Percentiles rank a stretch among this genome's conserved stretches.
phyloP scores from a whole-genome alignment of 2,329 filamentous ascomycete genomes.

The Nigrospora osmanthi region DNA sequence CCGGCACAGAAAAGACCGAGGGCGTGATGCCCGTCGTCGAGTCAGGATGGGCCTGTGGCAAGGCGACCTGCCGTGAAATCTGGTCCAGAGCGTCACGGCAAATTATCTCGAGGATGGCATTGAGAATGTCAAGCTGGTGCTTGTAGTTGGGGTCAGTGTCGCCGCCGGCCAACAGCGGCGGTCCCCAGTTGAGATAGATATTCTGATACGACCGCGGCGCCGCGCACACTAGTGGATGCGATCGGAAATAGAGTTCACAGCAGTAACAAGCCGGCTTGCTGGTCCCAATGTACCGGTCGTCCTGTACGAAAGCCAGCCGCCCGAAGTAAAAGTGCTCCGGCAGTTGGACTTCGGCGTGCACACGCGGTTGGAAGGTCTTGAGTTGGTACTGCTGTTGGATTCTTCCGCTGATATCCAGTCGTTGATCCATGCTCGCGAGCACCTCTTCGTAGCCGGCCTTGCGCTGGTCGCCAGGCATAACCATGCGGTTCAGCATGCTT shows the following conservation, averaged over 20 bases:
- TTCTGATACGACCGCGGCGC: conserved; percentile 29
- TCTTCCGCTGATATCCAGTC: conserved; percentile 10
- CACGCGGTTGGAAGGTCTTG: conserved; percentile 14
- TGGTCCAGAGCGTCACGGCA: conserved; percentile 14
- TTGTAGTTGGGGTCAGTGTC: conserved; percentile 1
- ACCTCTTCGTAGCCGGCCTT: conserved; percentile 5
- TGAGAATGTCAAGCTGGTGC: conserved; percentile 13
- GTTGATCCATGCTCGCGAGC: conserved; percentile 18
- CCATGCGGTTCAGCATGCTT: conserved; percentile 24
- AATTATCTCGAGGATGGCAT: conserved; percentile 13
- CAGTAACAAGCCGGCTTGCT: conserved; percentile 45
- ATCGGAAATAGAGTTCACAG: conserved; percentile 34
- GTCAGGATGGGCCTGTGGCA: conserved; percentile 10
- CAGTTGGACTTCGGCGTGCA: conserved; percentile 39
- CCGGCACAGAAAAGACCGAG: not conserved
- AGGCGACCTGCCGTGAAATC: conserved; percentile 7
- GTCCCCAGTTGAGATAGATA: conserved; percentile 32
- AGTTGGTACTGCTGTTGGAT: conserved; percentile 18
- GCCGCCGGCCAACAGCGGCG: conserved; percentile 8
- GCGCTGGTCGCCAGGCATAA: conserved; percentile 7
- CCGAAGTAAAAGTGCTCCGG: conserved; percentile 34
- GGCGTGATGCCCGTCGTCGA: conserved; percentile 15
- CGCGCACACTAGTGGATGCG: conserved; percentile 25
- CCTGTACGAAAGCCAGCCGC: conserved; percentile 22
- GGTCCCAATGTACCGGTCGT: conserved; percentile 38